Evolutionary conservation across 2,329 filamentous ascomycete genomes (phyloP), one percentile per base, ranked within the genome.

Genomic region (Penicillium fuscoglaucum): DNA sequence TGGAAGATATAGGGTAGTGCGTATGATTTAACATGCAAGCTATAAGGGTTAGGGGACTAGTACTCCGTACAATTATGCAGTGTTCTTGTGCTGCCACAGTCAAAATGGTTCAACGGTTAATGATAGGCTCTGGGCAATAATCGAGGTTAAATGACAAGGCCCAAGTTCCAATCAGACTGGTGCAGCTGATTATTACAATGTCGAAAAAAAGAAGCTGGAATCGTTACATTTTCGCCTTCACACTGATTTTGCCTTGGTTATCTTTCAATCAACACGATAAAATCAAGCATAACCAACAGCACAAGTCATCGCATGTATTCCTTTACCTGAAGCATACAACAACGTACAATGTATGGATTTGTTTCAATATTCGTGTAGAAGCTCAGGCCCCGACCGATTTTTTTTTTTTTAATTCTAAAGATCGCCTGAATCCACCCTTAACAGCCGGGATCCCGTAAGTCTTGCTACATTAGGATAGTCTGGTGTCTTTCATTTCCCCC

Each of bases 271-370:
- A 28, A 24, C 17, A 17, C 17, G 37, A 40, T 24, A 41, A 49
- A 37, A 35, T 53, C 55, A 60, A 60, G 50, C 53, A 62, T 54
- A 55, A 52, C 24, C 24, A 37, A 54, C 17, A 39, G 26, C 54
- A 33, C 37, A 44, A 50, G 29, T 50, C 43, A 58, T 59, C 55
- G 64, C 57, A 64, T 61, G 57, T 61, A 26, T 61, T 55, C 55
- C 61, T 58, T 64, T 61, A 39, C 59, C 57, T 60, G 28, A 57
- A 60, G 57, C 56, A 58, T 48, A 28, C 37, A 56, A 28, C 50
- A 63, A 60, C 61, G 59, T 64, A 63, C 49, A 56, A 55, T 55
- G 57, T 61, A 51, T 6, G 9, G 17, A 41, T 21, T 19, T 6
- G 6, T 9, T 47, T 53, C 21, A 10, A 53, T 5, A 1, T 15